Evolutionary conservation across 495 filamentous ascomycete genomes (phyloP), one percentile per base, ranked within the genome.

Genomic region (Tetracladium setigerum): DNA sequence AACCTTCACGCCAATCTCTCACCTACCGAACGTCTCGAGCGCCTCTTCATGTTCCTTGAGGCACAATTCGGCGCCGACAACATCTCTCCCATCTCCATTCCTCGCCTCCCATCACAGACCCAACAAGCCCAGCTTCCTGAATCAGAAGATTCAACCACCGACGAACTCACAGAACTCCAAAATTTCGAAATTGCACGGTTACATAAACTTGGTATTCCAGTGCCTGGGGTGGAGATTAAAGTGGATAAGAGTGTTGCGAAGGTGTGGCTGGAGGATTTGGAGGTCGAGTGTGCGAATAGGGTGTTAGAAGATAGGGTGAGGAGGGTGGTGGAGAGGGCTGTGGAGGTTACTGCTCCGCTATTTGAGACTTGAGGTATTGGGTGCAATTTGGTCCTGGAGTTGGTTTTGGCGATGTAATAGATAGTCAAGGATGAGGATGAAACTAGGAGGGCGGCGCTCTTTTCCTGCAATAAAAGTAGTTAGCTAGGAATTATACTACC

Each of bases 11-110:
- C 83, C 13, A 72, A 82, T 38, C 61, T 85, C 35, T 71, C 70
- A n/a, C 73, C 87, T 0, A 70, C 78, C 19, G 86, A 92, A 53
- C 83, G 87, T 22, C 74, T 97, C 37, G 71, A 79, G 19, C 84
- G 91, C 27, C 79, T 98, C 24, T 84, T 88, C 65, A 86, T 95
- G 78, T 95, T 97, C 72, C 83, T 98, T 18, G 94, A 98, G 67
- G 86, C 89, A 2, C 92, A 98, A 61, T 98, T 98, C 57, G 94
- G 92, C 35, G 71, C 76, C 15, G 76, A 87, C 40, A 81, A 86
- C 53, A 67, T 88, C 13, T 66, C 72, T 0, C 89, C 89, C 1
- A 83, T 97, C 55, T 72, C 79, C 18, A 71, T 73, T 0, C 87
- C 88, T 4, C 81, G 80, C 41, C 55, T 82, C 4, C 63, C 62